Conservation (phyloP, 306 rosid genomes). For the Benincasa hispida region DNA sequence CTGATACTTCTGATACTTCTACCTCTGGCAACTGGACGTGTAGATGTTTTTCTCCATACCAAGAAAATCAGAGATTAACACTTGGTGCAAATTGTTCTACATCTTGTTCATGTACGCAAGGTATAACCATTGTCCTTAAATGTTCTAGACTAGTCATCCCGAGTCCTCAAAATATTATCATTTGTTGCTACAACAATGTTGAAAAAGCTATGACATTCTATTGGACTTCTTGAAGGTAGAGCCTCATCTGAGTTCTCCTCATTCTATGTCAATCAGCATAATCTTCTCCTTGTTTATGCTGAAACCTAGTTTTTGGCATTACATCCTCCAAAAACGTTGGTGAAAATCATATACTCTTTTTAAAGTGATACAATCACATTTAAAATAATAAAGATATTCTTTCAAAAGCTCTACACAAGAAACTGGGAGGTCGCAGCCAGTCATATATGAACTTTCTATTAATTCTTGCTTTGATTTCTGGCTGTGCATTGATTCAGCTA, state of each 20-base stretch:
- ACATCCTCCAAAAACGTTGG: not conserved
- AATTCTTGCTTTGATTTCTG: not conserved
- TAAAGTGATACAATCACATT: not conserved
- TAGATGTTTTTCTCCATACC: slow-evolving; percentile 41
- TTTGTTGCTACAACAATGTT: not conserved
- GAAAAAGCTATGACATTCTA: not conserved
- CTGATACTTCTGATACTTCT: slow-evolving; percentile 29
- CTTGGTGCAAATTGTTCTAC: slow-evolving; percentile 60
- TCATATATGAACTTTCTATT: not conserved
- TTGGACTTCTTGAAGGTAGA: not conserved
- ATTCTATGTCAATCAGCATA: not conserved
- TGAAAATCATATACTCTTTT: not conserved
- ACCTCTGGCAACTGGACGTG: slow-evolving; percentile 59
- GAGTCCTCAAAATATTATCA: slow-evolving; percentile 6
- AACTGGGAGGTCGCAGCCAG: not conserved
- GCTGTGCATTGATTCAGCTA: not conserved
- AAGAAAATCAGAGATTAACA: slow-evolving; percentile 30
- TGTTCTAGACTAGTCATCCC: slow-evolving; percentile 10
- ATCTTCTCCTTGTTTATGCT: not conserved
- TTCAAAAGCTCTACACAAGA: not conserved
- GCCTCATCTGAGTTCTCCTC: not conserved
- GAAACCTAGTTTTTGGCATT: not conserved
- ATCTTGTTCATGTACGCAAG: slow-evolving; percentile 74
- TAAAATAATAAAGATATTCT: not conserved
- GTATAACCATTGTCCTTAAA: slow-evolving; percentile 29